A percentile compares a stretch with the other conserved stretches of the same genome.
phyloP scores from a whole-genome alignment of 2,329 filamentous ascomycete genomes.

The Magnaporthiopsis rhizophila region DNA sequence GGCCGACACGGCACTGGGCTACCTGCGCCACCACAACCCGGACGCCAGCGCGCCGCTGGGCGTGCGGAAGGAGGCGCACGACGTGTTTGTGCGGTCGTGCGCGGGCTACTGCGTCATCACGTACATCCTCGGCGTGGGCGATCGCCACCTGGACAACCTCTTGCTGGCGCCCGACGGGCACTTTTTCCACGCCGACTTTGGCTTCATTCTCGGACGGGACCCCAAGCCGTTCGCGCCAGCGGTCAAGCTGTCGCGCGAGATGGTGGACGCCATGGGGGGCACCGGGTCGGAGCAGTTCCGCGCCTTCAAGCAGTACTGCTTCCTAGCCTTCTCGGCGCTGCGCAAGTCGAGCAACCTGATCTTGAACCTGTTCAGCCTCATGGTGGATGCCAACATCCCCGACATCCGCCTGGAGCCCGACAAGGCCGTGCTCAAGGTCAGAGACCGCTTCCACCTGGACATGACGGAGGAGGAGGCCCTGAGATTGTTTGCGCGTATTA shows the following conservation, averaged over 20 bases:
- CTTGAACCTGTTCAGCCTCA: slow-evolving; percentile 88
- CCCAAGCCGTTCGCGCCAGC: slow-evolving; percentile 95
- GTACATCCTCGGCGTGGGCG: slow-evolving; percentile 91
- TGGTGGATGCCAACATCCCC: slow-evolving; percentile 96
- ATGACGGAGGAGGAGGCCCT: slow-evolving; percentile 89
- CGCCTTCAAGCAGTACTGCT: slow-evolving; percentile 91
- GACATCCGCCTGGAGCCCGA: slow-evolving; percentile 90
- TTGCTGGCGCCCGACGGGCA: slow-evolving; percentile 82
- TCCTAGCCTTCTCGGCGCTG: slow-evolving; percentile 85
- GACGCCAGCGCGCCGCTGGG: slow-evolving; percentile 74
- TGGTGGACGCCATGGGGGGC: slow-evolving; percentile 98
- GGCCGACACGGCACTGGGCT: slow-evolving; percentile 64
- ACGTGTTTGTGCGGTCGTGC: slow-evolving; percentile 92
- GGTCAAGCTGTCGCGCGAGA: slow-evolving; percentile 95
- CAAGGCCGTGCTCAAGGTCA: slow-evolving; percentile 89
- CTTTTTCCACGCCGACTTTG: slow-evolving; percentile 98
- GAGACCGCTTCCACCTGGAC: slow-evolving; percentile 89
- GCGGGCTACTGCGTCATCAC: slow-evolving; percentile 98
- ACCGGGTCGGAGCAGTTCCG: slow-evolving; percentile 71
- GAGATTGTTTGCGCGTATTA: slow-evolving; percentile 76
- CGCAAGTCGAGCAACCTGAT: slow-evolving; percentile 87
- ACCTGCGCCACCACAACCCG: slow-evolving; percentile 82
- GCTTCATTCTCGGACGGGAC: slow-evolving; percentile 93
- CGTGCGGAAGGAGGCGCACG: slow-evolving; percentile 84
- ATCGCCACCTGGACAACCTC: slow-evolving; percentile 92